Evolutionary conservation across 164 flowering plant genomes (phyloP).

Genomic region (Umbilicus rupestris): DNA sequence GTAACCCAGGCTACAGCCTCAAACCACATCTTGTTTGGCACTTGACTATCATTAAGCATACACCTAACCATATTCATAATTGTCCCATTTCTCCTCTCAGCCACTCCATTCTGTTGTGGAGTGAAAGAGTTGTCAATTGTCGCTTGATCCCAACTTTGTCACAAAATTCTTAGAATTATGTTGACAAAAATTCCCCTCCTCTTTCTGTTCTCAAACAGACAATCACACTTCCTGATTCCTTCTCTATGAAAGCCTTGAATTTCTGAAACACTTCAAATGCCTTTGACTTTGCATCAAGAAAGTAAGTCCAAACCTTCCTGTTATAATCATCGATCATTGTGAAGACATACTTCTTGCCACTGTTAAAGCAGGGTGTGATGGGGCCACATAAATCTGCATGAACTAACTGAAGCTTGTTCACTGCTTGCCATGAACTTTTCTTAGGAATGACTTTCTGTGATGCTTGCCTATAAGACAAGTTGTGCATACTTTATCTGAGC

Average conservation of each 20-base stretch:
- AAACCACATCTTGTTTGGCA: background rate
- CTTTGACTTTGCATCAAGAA: background rate
- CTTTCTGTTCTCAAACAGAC: background rate
- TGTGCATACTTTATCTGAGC: background rate
- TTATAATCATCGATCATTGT: background rate
- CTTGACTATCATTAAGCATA: background rate
- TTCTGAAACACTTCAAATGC: background rate
- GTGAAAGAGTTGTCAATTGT: background rate
- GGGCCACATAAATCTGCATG: background rate
- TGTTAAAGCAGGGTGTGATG: background rate
- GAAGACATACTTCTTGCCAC: background rate
- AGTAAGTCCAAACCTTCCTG: background rate
- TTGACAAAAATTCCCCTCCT: background rate
- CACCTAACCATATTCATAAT: background rate
- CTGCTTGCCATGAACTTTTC: background rate
- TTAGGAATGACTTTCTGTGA: background rate
- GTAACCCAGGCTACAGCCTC: background rate
- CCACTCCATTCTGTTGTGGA: slow-evolving; percentile 3
- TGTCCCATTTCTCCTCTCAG: background rate
- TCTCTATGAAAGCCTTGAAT: background rate
- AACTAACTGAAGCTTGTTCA: background rate
- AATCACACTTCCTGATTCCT: background rate
- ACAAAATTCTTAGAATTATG: too few species aligned
- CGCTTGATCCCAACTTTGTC: background rate
- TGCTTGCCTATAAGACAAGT: background rate